Conservation (phyloP, 805 yeast genomes). For the Saccharomycopsis sp. region DNA sequence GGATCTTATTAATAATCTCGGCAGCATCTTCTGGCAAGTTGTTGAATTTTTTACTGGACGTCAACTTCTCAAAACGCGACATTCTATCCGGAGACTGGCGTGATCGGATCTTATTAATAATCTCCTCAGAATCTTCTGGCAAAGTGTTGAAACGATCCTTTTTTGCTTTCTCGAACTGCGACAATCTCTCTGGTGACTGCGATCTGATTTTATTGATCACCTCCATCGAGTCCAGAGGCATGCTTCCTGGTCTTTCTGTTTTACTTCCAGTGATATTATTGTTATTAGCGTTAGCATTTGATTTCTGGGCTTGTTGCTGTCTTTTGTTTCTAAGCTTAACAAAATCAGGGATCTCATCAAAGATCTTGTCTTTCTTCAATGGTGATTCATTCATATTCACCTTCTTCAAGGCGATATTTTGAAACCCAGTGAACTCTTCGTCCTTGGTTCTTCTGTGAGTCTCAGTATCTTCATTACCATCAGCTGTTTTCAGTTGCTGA, state of each 20-base stretch:
- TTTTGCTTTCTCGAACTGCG: conserved; percentile 9
- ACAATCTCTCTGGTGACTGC: conserved; percentile 15
- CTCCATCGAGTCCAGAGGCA: conserved; percentile 19
- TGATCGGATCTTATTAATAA: conserved; percentile 15
- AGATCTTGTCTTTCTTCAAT: conserved; percentile 18
- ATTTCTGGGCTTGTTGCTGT: neutral
- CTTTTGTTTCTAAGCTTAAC: conserved; percentile 17
- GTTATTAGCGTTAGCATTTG: neutral
- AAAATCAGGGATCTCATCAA: conserved; percentile 20
- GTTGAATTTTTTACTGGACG: neutral
- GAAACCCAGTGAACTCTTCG: neutral
- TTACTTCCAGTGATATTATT: neutral
- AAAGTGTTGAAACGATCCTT: conserved; percentile 2
- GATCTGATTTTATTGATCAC: conserved; percentile 19
- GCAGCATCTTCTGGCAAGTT: conserved; percentile 1
- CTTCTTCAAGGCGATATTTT: neutral
- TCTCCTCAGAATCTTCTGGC: conserved; percentile 20
- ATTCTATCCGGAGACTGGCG: neutral
- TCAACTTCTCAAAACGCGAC: neutral
- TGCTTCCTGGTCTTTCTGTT: neutral
- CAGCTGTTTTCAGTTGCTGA: neutral
- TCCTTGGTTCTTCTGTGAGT: neutral
- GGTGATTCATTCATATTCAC: conserved; percentile 5
- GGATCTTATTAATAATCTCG: neutral
- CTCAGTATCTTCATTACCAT: neutral